phyloP scores from a whole-genome alignment of 1,284 basidiomycete genomes.

The Ustilago lituana region DNA sequence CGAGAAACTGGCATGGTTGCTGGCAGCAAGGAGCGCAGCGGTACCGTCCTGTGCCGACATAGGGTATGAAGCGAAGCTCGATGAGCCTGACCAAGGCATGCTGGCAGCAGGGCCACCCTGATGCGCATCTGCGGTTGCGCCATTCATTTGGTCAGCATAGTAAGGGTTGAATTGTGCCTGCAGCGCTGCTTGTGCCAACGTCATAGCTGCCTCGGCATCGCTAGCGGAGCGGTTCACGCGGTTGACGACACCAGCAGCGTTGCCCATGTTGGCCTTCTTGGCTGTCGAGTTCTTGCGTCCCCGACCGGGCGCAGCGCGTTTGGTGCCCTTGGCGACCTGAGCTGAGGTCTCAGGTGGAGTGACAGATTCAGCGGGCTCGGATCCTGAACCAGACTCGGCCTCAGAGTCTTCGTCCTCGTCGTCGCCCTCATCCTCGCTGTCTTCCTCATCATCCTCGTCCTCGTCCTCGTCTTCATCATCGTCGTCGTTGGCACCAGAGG shows the following conservation, averaged over 20 bases:
- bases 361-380: constrained; percentile 31
- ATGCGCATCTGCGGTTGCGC: constrained; percentile 7
- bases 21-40: constrained; percentile 44
- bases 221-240: constrained; percentile 53
- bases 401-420: constrained; percentile 26
- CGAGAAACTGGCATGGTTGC: constrained; percentile 45
- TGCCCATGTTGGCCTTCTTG: constrained; percentile 48
- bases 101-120: constrained; percentile 13
- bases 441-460: constrained; percentile 54
- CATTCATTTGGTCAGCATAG: constrained; percentile 40
- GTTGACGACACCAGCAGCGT: constrained; percentile 32
- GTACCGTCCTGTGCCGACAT: constrained; percentile 47
- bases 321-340: constrained; percentile 39
- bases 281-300: constrained; percentile 39
- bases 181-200: constrained; percentile 53
- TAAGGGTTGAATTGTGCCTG: constrained; percentile 52
- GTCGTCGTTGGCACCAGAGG: constrained; percentile 17
- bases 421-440: constrained; percentile 42
- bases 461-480: constrained; percentile 50
- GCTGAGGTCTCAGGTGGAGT: constrained; percentile 36
- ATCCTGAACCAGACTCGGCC: constrained; percentile 35
- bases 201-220: constrained; percentile 59
- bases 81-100: constrained; percentile 29
- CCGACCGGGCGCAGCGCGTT: constrained; percentile 36
- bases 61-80: constrained; percentile 30